Percentiles rank a stretch among this genome's conserved stretches.
These are phyloP conservation scores for Pulveroboletus sp. DNA, from an alignment of 768 basidiomycete species.

Conservation along the genomic window DNA sequence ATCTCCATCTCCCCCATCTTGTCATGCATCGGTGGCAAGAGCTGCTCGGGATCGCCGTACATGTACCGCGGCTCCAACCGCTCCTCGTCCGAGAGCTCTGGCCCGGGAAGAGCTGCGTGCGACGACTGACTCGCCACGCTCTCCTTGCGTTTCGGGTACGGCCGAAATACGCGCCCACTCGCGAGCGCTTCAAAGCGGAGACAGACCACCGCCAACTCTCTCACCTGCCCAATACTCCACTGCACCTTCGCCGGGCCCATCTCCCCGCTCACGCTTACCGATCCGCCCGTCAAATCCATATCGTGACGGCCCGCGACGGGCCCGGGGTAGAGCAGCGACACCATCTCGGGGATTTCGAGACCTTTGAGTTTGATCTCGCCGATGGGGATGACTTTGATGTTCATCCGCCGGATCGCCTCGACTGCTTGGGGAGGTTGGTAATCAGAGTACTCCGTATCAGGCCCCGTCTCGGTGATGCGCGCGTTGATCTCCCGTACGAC, in stretches of 20 bases:
- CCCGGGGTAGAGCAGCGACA: conserved; percentile 82
- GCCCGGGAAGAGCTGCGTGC: background rate
- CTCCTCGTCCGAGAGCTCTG: conserved; percentile 22
- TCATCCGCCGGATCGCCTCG: conserved; percentile 72
- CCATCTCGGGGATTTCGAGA: conserved; percentile 82
- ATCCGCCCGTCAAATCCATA: conserved; percentile 37
- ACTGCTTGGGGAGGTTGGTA: conserved; percentile 58
- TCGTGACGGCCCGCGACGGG: conserved; percentile 71
- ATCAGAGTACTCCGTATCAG: conserved; percentile 60
- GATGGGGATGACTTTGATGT: conserved; percentile 65
- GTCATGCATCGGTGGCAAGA: conserved; percentile 68
- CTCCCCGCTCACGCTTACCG: conserved; percentile 8
- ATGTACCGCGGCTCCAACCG: conserved; percentile 37
- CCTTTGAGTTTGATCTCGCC: conserved; percentile 95
- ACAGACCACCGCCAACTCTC: conserved; percentile 68
- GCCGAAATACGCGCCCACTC: conserved; percentile 56
- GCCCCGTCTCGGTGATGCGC: conserved; percentile 49
- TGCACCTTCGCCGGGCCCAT: conserved; percentile 42
- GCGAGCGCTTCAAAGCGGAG: conserved; percentile 79
- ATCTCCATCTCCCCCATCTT: conserved; percentile 72
- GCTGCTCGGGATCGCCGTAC: conserved; percentile 56
- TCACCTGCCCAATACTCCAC: conserved; percentile 72
- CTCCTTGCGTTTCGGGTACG: conserved; percentile 36
- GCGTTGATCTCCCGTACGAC: conserved; percentile 79
- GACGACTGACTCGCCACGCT: conserved; percentile 17